phyloP scores from a whole-genome alignment of 768 basidiomycete species.

The Grammothele lineata region DNA sequence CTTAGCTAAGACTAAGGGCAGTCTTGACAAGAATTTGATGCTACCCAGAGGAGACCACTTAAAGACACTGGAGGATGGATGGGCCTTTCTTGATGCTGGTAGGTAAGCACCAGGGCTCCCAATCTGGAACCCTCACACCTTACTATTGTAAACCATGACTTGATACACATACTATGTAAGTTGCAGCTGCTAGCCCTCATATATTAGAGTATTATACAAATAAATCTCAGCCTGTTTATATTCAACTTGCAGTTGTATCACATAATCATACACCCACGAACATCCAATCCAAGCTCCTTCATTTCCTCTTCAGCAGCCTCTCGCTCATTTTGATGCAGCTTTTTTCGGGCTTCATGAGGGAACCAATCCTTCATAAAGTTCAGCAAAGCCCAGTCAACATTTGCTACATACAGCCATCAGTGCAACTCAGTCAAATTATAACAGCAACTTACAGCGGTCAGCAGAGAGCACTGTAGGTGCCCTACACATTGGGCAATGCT shows the following conservation, averaged over 20 bases:
- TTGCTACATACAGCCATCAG: constrained; percentile 41
- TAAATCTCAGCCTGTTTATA: too few species aligned
- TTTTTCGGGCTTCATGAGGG: constrained; percentile 73
- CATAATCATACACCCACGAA: constrained; percentile 12
- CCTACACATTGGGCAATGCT: constrained; percentile 82
- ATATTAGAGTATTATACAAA: too few species aligned
- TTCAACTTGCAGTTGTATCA: neutral
- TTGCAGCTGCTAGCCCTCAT: too few species aligned
- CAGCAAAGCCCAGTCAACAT: constrained; percentile 73
- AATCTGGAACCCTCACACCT: too few species aligned
- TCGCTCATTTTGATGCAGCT: constrained; percentile 67
- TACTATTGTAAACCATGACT: too few species aligned
- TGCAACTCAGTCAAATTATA: neutral
- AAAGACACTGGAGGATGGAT: too few species aligned
- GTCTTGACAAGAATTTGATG: too few species aligned
- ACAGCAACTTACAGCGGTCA: constrained; percentile 55
- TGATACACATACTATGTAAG: too few species aligned
- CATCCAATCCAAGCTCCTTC: constrained; percentile 56
- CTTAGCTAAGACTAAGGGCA: too few species aligned
- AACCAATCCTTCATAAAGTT: constrained; percentile 95
- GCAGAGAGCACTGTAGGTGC: constrained; percentile 73
- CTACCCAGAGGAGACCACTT: too few species aligned
- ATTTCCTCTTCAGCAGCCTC: constrained; percentile 72
- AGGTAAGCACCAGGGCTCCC: too few species aligned
- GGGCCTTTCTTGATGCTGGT: too few species aligned